Conservation (phyloP, 352 stramenopile genomes). For the Globisporangium nodosum region DNA sequence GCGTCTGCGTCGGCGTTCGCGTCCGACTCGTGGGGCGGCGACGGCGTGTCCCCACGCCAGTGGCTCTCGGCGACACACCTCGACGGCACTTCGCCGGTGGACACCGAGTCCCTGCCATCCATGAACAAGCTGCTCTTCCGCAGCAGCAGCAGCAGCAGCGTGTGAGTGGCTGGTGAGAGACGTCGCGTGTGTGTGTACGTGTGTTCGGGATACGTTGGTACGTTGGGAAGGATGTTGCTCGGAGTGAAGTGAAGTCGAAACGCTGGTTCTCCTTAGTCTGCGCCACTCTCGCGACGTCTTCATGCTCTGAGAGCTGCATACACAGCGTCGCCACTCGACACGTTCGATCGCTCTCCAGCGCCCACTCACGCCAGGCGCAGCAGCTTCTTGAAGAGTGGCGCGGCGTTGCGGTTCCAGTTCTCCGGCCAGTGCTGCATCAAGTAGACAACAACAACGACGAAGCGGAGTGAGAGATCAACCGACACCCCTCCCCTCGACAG, state of each 20-base stretch:
- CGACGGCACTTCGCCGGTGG: background rate
- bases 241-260: background rate
- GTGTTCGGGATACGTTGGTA: background rate
- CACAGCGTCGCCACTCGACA: background rate
- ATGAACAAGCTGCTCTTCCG: constrained; percentile 59
- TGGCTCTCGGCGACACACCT: constrained; percentile 5
- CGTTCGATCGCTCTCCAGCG: background rate
- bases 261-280: background rate
- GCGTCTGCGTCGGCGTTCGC: background rate
- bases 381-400: constrained; percentile 54
- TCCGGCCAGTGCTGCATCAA: constrained; percentile 60
- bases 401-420: constrained; percentile 62
- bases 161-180: background rate
- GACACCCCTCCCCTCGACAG: no score
- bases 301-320: background rate
- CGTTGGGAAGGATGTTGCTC: background rate
- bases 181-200: background rate
- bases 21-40: constrained; percentile 4
- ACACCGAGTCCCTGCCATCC: constrained; percentile 48
- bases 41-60: constrained; percentile 4
- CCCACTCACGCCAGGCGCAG: constrained; percentile 25
- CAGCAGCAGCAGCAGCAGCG: constrained; percentile 4
- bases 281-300: background rate
- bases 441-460: background rate
- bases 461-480: background rate